These are phyloP conservation scores for Basidioascus undulatus DNA, from an alignment of 768 basidiomycete genomes.

Conservation along the genomic window DNA sequence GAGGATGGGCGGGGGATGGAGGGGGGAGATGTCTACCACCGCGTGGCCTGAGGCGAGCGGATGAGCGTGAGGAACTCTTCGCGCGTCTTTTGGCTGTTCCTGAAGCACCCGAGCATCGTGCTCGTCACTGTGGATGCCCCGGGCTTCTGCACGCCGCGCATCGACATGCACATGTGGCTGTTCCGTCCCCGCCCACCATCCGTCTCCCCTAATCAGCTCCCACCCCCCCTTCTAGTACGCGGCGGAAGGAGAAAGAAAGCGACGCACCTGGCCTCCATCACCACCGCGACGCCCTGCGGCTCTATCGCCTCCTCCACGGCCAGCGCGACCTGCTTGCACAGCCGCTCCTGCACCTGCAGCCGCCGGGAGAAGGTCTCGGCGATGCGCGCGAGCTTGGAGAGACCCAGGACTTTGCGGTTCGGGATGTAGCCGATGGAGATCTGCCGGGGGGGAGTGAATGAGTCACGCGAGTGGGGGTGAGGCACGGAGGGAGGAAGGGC, in stretches of 20 bases:
- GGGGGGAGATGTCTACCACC: too few relatives aligned
- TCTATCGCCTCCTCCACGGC: conserved; percentile 97
- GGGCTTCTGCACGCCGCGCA: conserved; percentile 98
- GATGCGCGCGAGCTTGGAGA: conserved; percentile 89
- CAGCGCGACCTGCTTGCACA: conserved; percentile 91
- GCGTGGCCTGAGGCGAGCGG: too few relatives aligned
- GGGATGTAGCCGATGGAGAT: conserved; percentile 97
- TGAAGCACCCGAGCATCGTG: conserved; percentile 95
- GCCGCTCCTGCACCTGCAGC: conserved; percentile 87
- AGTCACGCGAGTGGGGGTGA: conserved; percentile 4
- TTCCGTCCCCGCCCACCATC: too few relatives aligned
- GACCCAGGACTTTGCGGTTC: conserved; percentile 71
- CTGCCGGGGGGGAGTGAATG: conserved; percentile 21
- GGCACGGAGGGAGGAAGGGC: conserved; percentile 9
- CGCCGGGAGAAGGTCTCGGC: conserved; percentile 92
- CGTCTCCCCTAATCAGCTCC: too few relatives aligned
- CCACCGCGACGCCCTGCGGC: conserved; percentile 91
- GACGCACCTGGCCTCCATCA: conserved; percentile 89
- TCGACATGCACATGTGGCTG: conserved; percentile 97
- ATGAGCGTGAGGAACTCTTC: conserved; percentile 87
- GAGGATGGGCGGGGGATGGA: too few relatives aligned
- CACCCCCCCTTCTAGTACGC: too few relatives aligned
- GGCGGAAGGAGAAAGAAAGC: neutral
- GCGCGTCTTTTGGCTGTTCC: conserved; percentile 92
- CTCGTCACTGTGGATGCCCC: conserved; percentile 85